A percentile compares a stretch with the other conserved stretches of the same genome.
Evolutionary conservation across 2,329 filamentous ascomycete genomes (phyloP).

Genomic region (Fusarium poae): DNA sequence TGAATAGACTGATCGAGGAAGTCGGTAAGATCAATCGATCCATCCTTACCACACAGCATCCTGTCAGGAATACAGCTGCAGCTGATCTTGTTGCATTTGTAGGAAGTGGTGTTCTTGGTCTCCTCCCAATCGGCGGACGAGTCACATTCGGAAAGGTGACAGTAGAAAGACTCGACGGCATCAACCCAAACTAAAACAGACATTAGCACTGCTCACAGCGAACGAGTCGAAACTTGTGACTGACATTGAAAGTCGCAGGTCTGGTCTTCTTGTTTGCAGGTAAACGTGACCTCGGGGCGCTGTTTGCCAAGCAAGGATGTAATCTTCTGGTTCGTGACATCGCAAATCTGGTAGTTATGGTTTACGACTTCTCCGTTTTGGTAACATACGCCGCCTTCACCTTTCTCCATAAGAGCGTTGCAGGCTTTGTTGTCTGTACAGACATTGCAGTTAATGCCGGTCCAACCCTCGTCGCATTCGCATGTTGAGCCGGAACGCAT

Average conservation of each 20-base stretch:
- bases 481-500: conserved; percentile 79
- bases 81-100: conserved; percentile 85
- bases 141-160: conserved; percentile 83
- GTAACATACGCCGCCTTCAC: conserved; percentile 89
- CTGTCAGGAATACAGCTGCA: conserved; percentile 91
- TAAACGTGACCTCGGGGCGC: conserved; percentile 94
- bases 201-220: conserved; percentile 10
- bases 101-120: conserved; percentile 82
- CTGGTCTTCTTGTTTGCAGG: conserved; percentile 79
- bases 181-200: conserved; percentile 86
- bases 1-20: conserved; percentile 86
- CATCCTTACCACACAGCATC: conserved; percentile 93
- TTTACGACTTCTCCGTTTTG: conserved; percentile 90
- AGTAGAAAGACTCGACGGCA: conserved; percentile 94
- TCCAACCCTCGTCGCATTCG: conserved; percentile 93
- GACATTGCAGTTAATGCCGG: conserved; percentile 97
- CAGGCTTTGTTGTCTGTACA: conserved; percentile 88
- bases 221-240: conserved; percentile 46
- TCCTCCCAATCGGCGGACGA: conserved; percentile 77
- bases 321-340: conserved; percentile 97
- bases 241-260: conserved; percentile 95
- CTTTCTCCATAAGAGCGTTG: conserved; percentile 86
- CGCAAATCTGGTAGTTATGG: conserved; percentile 97
- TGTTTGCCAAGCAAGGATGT: conserved; percentile 85
- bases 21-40: conserved; percentile 91